A percentile compares a stretch with the other conserved stretches of the same genome.
phyloP scores from a whole-genome alignment of 768 basidiomycete species.

The Galerina marginata region DNA sequence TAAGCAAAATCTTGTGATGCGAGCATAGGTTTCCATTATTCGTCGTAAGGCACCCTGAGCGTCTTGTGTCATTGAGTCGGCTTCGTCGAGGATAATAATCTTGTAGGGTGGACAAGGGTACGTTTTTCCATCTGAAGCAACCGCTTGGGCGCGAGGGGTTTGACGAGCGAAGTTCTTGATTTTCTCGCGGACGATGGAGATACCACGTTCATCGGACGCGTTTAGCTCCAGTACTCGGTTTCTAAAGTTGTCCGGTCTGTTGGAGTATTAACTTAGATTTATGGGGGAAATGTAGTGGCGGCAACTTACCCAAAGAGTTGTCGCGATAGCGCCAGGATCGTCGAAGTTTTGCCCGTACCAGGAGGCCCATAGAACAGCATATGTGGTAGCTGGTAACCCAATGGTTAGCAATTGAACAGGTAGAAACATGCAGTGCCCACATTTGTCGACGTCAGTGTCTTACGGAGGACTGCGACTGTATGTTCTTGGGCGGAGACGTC shows the following conservation, averaged over 20 bases:
- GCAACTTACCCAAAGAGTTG: conserved; percentile 90
- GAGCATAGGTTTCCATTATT: conserved; percentile 99
- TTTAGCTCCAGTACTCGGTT: conserved; percentile 95
- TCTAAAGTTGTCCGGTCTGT: conserved; percentile 91
- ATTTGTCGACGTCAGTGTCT: conserved; percentile 92
- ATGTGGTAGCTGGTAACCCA: conserved; percentile 80
- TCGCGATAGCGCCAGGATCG: conserved; percentile 91
- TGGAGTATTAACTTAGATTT: background rate
- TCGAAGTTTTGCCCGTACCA: conserved; percentile 98
- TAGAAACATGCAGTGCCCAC: conserved; percentile 43
- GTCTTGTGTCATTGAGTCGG: conserved; percentile 99
- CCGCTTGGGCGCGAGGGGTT: conserved; percentile 79
- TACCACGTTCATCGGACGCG: conserved; percentile 98
- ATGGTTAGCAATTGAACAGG: background rate
- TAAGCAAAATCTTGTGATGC: conserved; percentile 96
- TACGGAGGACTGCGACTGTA: conserved; percentile 88
- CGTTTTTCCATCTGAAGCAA: conserved; percentile 75
- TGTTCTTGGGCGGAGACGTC: conserved; percentile 98
- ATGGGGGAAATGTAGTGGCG: background rate
- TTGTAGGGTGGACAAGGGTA: conserved; percentile 99
- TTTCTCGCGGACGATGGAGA: conserved; percentile 95
- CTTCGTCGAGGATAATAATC: conserved; percentile 98
- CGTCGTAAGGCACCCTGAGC: conserved; percentile 95
- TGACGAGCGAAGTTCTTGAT: conserved; percentile 98
- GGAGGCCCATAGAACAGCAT: conserved; percentile 99